These are phyloP conservation scores for Houttuynia cordata DNA, from an alignment of 164 flowering plant species.

Conservation along the genomic window DNA sequence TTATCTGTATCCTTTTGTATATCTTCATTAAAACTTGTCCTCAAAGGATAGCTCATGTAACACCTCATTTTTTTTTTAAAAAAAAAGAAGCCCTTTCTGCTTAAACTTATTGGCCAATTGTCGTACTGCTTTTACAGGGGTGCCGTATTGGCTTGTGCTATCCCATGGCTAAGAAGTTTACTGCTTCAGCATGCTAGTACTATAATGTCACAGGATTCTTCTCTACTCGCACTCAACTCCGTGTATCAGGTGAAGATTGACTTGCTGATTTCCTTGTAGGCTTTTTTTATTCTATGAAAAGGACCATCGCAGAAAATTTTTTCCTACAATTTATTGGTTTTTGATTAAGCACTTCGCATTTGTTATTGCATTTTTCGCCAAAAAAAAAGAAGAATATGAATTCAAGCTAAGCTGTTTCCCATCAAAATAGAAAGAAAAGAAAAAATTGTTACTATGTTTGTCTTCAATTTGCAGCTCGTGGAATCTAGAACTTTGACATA, in stretches of 20 bases:
- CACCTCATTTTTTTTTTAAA: background rate
- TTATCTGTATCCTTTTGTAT: background rate
- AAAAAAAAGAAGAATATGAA: too few species aligned
- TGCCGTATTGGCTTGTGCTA: conserved; percentile 65
- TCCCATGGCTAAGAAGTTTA: conserved; percentile 83
- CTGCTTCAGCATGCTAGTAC: conserved; percentile 79
- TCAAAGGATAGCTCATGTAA: too few species aligned
- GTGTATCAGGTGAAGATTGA: conserved; percentile 52
- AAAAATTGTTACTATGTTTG: background rate
- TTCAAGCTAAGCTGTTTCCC: background rate
- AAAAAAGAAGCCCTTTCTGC: background rate
- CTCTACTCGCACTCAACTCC: conserved; percentile 55
- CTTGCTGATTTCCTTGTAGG: background rate
- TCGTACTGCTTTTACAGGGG: conserved; percentile 38
- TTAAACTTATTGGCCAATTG: background rate
- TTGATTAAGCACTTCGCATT: background rate
- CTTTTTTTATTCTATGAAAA: background rate
- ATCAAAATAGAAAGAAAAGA: background rate
- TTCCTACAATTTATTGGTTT: background rate
- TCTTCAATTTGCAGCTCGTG: conserved; percentile 43
- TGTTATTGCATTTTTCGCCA: too few species aligned
- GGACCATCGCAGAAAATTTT: too few species aligned
- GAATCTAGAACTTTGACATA: conserved; percentile 76
- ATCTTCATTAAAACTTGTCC: background rate
- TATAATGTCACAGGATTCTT: conserved; percentile 82